Evolutionary conservation across 139 green algal genomes (phyloP), one percentile per base, ranked within the genome.

Genomic region (Eudorina sp.): DNA sequence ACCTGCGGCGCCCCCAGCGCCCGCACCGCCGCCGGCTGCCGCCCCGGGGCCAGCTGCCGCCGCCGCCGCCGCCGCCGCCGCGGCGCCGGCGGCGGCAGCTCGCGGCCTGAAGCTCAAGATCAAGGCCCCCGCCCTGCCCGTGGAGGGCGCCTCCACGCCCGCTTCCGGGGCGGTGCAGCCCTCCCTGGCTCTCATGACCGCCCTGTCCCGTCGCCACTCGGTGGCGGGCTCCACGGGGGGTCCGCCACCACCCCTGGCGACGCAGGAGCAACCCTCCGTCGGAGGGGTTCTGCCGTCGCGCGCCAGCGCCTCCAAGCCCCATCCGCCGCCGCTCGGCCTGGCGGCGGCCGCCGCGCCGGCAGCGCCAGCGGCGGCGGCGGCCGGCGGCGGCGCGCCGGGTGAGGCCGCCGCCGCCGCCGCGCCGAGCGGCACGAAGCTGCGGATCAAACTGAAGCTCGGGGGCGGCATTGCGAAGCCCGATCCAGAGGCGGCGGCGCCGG

Each of bases 181-280:
- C 68, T 4, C n/a, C 3, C 68, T 6, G 27, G 16, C 74, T 41
- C 72, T 53, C 8, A 4, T 27, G 74, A 9, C 74, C 8, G 25
- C 77, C 5, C 51, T 84, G 6, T 53, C 77, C 0, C 77, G 77
- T 18, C 36, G 77, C 18, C 23, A 48, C 23, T 84, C 77, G 0
- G 25, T 84, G 16, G 77, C 77, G 38, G 77, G 77, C 36, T 84
- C 77, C 21, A 84, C 77, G 4, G 77, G 77, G 36, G 77, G 29
- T 0, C 77, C 77, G 19, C 77, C 51, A 8, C 34, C 53, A 8
- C 34, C 53, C 2, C 0, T 72, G 21, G 27, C 62, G 62, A 25
- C 62, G 3, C 62, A 75, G 7, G 36, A 45, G 66, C 14, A n/a
- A n/a, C n/a, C n/a, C n/a, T n/a, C n/a, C 66, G 66, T 25, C 66